These are phyloP conservation scores for Aphanomyces invadans DNA, from an alignment of 352 stramenopile genomes.

Conservation along the genomic window DNA sequence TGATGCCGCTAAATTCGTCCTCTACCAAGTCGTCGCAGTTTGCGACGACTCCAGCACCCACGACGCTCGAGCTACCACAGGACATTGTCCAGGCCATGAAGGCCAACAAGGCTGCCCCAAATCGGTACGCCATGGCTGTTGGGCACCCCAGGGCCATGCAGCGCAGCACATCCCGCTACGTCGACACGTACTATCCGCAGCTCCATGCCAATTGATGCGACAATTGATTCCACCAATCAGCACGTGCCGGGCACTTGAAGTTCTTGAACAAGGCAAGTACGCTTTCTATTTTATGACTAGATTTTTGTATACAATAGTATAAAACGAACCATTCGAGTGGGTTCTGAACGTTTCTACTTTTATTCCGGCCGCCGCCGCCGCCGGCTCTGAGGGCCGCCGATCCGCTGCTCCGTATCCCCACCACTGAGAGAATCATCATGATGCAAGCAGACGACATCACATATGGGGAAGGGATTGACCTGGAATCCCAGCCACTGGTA, in stretches of 20 bases:
- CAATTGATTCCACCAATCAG: not conserved
- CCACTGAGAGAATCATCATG: not conserved
- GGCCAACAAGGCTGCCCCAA: not conserved
- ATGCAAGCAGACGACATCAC: constrained; percentile 17
- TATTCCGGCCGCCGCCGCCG: not conserved
- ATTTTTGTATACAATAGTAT: not conserved
- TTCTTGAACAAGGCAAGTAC: not conserved
- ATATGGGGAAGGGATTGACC: constrained; percentile 19
- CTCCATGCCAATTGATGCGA: not conserved
- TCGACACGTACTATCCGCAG: constrained; percentile 13
- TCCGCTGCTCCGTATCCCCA: no score
- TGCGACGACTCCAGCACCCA: not conserved
- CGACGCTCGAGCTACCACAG: not conserved
- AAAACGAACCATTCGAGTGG: not conserved
- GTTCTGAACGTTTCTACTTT: constrained; percentile 2
- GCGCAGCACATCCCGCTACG: constrained; percentile 13
- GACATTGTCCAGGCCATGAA: constrained; percentile 4
- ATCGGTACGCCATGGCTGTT: constrained; percentile 15
- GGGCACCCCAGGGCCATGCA: constrained; percentile 7
- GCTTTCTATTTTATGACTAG: constrained; percentile 1
- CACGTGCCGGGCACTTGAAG: not conserved
- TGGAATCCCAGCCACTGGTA: constrained; percentile 24
- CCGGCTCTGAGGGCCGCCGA: no score
- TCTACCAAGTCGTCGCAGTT: not conserved
- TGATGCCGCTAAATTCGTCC: no score